Percentiles rank a stretch among this genome's conserved stretches.
These are phyloP conservation scores for Kwoniella dendrophila DNA, from an alignment of 768 basidiomycete species.

Conservation along the genomic window DNA sequence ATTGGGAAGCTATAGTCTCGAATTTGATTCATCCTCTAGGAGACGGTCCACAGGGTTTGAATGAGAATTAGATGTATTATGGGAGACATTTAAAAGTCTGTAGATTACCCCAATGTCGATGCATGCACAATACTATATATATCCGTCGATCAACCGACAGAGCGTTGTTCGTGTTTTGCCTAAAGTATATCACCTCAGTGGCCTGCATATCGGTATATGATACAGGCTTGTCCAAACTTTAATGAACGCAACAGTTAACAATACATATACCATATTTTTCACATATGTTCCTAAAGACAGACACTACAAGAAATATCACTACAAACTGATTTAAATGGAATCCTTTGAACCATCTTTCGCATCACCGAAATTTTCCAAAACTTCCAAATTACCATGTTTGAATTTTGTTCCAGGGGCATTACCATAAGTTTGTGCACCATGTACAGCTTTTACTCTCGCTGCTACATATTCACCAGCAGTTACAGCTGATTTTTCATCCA, in stretches of 20 bases:
- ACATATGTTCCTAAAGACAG: too few species aligned
- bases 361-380: conserved; percentile 33
- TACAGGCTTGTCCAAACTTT: too few species aligned
- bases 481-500: conserved; percentile 8
- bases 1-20: conserved; percentile 29
- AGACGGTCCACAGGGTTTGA: not conserved
- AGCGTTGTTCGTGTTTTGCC: too few species aligned
- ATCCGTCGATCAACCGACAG: too few species aligned
- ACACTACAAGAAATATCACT: too few species aligned
- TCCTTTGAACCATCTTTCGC: conserved; percentile 6
- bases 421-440: conserved; percentile 25
- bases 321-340: too few species aligned
- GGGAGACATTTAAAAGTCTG: not conserved
- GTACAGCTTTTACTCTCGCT: conserved; percentile 35
- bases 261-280: too few species aligned
- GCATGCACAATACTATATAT: too few species aligned
- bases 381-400: conserved; percentile 33
- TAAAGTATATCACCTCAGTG: too few species aligned
- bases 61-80: not conserved
- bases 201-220: too few species aligned
- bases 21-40: conserved; percentile 8
- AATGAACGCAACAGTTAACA: too few species aligned
- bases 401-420: conserved; percentile 35
- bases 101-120: not conserved
- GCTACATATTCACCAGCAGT: conserved; percentile 36